Evolutionary conservation across 208 protist species (phyloP), one percentile per base, ranked within the genome.

Genomic region (Crithidia expoeki): DNA sequence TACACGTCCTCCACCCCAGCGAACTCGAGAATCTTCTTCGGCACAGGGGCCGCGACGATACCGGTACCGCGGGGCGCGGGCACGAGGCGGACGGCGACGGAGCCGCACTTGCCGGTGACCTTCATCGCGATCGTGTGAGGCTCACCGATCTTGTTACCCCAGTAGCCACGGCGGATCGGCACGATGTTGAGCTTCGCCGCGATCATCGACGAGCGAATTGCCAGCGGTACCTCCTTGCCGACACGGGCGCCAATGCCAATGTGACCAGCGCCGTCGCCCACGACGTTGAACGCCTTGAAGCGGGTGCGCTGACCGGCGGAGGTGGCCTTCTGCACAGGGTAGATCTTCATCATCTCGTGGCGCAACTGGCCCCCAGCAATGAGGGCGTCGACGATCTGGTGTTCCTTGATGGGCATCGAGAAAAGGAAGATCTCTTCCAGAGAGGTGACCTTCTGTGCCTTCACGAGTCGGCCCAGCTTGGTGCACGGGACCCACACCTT

Each of bases 331-430:
- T 99, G 99, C 50, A 99, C 99, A 68, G 99, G 98, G 83, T 96
- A 97, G 76, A 99, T 98, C 84, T 98, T 98, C 93, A 99, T 98
- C 66, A 99, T 98, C 76, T 97, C 89, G 51, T 98, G 95, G 38
- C 85, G 78, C 47, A 97, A 83, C 34, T 84, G 72, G 59, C n/a
- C 84, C 70, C 92, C 86, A 28, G 61, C 61, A 63, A 99, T 89
- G 90, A 99, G 99, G 59, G 94, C 72, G 72, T 99, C 99, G 67
- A 99, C 90, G 84, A 99, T 99, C 94, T 99, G 96, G 83, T 93
- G 86, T 90, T 99, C 99, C 94, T 99, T 99, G 94, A 99, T 99
- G 82, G 98, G 98, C 56, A 99, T 89, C 51, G 98, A 99, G 96
- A 98, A 98, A 44, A 98, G 84, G 87, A 99, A 99, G 85, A 99